Conservation (phyloP, 441 rosid species). For the Adansonia gregorii region DNA sequence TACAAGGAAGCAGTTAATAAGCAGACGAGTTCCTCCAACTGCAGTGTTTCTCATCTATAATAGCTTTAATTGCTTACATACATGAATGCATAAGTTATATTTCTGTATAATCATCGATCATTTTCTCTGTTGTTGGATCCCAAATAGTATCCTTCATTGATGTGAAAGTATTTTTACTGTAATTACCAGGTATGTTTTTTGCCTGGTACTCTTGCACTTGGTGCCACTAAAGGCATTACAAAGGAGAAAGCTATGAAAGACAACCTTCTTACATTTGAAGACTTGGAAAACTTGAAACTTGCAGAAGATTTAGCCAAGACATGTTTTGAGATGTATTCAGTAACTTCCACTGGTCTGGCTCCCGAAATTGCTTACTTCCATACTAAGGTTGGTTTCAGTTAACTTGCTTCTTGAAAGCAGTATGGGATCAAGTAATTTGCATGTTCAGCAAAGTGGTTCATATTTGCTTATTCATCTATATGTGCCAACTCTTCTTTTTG, state of each 20-base stretch:
- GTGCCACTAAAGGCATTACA: conserved; percentile 89
- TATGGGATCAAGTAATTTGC: conserved; percentile 18
- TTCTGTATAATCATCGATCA: background rate
- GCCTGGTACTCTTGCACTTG: conserved; percentile 95
- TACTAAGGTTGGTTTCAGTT: conserved; percentile 54
- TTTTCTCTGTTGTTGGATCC: background rate
- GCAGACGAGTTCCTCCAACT: conserved; percentile 15
- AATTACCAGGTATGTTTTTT: conserved; percentile 81
- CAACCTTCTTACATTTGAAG: conserved; percentile 82
- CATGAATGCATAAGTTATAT: conserved; percentile 3
- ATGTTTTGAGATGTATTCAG: conserved; percentile 94
- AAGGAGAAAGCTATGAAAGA: conserved; percentile 75
- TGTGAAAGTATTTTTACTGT: conserved; percentile 15
- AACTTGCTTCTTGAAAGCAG: conserved; percentile 14
- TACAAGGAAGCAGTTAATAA: background rate
- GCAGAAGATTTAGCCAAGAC: conserved; percentile 93
- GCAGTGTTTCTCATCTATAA: background rate
- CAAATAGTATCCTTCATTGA: conserved; percentile 10
- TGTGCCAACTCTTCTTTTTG: background rate
- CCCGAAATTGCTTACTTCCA: conserved; percentile 98
- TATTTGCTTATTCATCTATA: background rate
- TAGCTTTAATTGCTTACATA: background rate
- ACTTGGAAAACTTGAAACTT: conserved; percentile 88
- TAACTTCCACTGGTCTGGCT: conserved; percentile 94
- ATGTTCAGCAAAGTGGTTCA: background rate